phyloP scores from a whole-genome alignment of 495 filamentous ascomycete species.

The Baudoinia panamericana region DNA sequence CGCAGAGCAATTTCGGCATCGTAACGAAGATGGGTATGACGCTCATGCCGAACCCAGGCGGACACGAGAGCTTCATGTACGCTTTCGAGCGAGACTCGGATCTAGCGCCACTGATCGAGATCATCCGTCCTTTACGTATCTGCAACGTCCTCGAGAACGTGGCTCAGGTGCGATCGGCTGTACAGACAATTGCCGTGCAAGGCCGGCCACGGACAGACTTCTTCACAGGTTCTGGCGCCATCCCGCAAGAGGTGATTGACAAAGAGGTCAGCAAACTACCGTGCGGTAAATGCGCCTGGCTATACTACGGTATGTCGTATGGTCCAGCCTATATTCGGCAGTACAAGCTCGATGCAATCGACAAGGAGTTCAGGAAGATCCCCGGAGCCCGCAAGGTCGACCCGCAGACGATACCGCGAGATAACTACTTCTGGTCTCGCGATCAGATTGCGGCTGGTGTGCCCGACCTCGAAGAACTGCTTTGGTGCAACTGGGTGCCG shows the following conservation, averaged over 20 bases:
- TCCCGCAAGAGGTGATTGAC: constrained; percentile 25
- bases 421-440: constrained; percentile 19
- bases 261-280: constrained; percentile 15
- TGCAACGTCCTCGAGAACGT: constrained; percentile 40
- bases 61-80: constrained; percentile 40
- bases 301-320: constrained; percentile 44
- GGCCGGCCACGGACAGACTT: constrained; percentile 31
- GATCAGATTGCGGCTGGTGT: constrained; percentile 34
- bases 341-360: constrained; percentile 34
- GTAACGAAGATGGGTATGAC: constrained; percentile 48
- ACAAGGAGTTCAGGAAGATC: constrained; percentile 18
- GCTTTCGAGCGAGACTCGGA: constrained; percentile 41
- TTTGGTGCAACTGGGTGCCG: constrained; percentile 45
- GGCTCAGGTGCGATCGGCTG: constrained; percentile 37
- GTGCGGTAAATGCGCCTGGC: constrained; percentile 33
- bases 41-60: constrained; percentile 40
- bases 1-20: constrained; percentile 45
- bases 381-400: neutral
- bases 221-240: constrained; percentile 30
- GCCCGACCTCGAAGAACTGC: constrained; percentile 37
- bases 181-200: constrained; percentile 35
- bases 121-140: constrained; percentile 38
- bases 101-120: constrained; percentile 39
- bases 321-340: constrained; percentile 35
- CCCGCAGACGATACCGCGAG: constrained; percentile 2